Percentiles rank a stretch among this genome's conserved stretches.
Conservation (phyloP, 345 rosid genomes). For the Rhizophora apiculata region DNA sequence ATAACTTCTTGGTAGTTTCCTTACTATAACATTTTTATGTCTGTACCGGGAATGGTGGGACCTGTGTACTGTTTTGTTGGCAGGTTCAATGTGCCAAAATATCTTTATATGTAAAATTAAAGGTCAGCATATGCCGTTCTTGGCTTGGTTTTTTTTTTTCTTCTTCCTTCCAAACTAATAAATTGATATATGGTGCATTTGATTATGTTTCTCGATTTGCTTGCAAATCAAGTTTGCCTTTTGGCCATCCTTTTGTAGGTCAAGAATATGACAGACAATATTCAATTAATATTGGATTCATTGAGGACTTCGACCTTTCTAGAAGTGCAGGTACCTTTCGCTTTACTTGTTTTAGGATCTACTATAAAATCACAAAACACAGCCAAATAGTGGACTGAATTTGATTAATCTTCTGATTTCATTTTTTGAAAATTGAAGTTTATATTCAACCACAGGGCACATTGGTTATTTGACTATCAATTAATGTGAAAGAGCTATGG, state of each 20-base stretch:
- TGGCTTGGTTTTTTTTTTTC: too few relatives aligned
- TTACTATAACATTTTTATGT: too few relatives aligned
- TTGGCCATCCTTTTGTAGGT: conserved; percentile 48
- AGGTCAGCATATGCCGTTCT: background rate
- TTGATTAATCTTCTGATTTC: background rate
- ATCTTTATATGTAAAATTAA: background rate
- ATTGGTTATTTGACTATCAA: too few relatives aligned
- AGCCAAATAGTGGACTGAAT: background rate
- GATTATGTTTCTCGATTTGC: background rate
- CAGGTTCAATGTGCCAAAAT: background rate
- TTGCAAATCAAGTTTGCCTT: conserved; percentile 15
- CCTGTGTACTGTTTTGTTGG: too few relatives aligned
- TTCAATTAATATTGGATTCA: conserved; percentile 58
- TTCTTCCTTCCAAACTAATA: background rate
- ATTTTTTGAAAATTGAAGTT: too few relatives aligned
- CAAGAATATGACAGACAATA: conserved; percentile 44
- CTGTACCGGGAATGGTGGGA: background rate
- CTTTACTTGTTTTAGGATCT: background rate
- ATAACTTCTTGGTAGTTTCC: too few relatives aligned
- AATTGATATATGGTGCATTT: background rate
- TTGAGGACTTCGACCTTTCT: conserved; percentile 54
- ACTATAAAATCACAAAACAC: background rate
- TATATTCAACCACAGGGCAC: too few relatives aligned
- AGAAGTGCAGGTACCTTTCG: conserved; percentile 59
- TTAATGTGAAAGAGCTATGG: too few relatives aligned